A percentile compares a stretch with the other conserved stretches of the same genome.
These are phyloP conservation scores for Trametopsis cervina DNA, from an alignment of 768 basidiomycete species.

Conservation along the genomic window DNA sequence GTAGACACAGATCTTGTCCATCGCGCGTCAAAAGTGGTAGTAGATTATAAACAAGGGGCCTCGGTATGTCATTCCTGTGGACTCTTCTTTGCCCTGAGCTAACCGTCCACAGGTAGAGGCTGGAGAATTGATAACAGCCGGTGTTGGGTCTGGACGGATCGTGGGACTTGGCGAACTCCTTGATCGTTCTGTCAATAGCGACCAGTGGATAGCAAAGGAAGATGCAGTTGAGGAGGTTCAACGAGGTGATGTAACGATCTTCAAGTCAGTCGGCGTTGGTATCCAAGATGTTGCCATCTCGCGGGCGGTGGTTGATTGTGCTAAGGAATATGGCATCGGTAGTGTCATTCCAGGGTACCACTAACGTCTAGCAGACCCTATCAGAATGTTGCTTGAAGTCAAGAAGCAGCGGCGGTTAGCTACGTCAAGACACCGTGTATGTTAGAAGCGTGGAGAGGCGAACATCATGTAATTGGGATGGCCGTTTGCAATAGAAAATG, in stretches of 20 bases:
- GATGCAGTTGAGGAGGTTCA: slow-evolving; percentile 13
- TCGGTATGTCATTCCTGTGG: slow-evolving; percentile 17
- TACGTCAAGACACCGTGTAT: no score
- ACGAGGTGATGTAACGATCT: slow-evolving; percentile 50
- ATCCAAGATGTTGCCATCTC: slow-evolving; percentile 87
- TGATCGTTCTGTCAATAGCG: neutral
- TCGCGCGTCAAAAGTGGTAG: slow-evolving; percentile 52
- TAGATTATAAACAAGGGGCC: slow-evolving; percentile 72
- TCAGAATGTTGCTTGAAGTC: no score
- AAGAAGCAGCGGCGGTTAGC: no score
- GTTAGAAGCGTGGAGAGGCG: no score
- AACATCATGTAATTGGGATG: no score
- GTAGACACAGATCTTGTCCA: slow-evolving; percentile 51
- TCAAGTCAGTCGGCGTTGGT: slow-evolving; percentile 85
- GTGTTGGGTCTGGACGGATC: slow-evolving; percentile 32
- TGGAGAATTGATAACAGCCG: slow-evolving; percentile 69
- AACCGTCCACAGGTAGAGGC: slow-evolving; percentile 56
- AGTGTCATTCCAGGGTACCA: slow-evolving; percentile 27
- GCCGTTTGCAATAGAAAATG: no score
- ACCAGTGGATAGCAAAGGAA: slow-evolving; percentile 10
- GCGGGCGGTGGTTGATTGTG: slow-evolving; percentile 54
- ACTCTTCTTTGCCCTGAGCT: neutral
- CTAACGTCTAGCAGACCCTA: no score
- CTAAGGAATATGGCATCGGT: slow-evolving; percentile 48
- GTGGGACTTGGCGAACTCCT: slow-evolving; percentile 69